Evolutionary conservation across 1,139 yeast genomes (phyloP).

Genomic region (Eremothecium coryli): DNA sequence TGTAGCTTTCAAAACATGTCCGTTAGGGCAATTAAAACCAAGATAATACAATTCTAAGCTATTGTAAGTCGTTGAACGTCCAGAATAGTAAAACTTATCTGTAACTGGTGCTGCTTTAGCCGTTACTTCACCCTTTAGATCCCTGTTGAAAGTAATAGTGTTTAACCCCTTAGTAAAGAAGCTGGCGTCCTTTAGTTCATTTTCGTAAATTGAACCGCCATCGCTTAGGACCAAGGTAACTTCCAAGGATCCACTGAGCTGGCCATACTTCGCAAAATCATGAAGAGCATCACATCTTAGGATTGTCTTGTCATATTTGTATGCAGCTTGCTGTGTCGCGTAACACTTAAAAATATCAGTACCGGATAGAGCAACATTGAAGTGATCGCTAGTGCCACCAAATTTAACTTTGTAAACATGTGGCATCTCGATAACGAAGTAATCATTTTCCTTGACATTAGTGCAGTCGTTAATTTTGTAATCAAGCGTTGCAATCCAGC

Average conservation of each 20-base stretch:
- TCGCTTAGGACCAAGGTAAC: constrained; percentile 27
- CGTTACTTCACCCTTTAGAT: constrained; percentile 21
- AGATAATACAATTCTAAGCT: constrained; percentile 28
- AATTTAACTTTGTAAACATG: constrained; percentile 31
- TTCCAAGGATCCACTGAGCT: constrained; percentile 25
- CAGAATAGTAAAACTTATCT: constrained; percentile 19
- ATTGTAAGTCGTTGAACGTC: constrained; percentile 28
- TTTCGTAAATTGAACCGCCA: constrained; percentile 29
- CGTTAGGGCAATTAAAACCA: constrained; percentile 28
- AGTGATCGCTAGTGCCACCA: constrained; percentile 13
- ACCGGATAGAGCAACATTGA: constrained; percentile 18
- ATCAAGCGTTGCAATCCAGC: constrained; percentile 30
- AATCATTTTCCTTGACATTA: constrained; percentile 21
- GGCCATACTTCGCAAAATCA: constrained; percentile 16
- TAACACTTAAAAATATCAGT: constrained; percentile 26
- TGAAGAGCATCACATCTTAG: constrained; percentile 25
- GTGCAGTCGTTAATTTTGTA: constrained; percentile 21
- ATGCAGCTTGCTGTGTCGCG: constrained; percentile 31
- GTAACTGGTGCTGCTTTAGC: constrained; percentile 20
- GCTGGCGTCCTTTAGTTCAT: constrained; percentile 27
- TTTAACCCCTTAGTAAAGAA: constrained; percentile 22
- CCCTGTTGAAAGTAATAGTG: constrained; percentile 15
- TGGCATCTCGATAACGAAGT: constrained; percentile 24
- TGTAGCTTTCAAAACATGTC: constrained; percentile 24
- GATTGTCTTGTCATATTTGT: constrained; percentile 21